Evolutionary conservation across 225 moss, liverwort and hornwort genomes (phyloP), one percentile per base, ranked within the genome.

Genomic region (Polytrichum formosum): DNA sequence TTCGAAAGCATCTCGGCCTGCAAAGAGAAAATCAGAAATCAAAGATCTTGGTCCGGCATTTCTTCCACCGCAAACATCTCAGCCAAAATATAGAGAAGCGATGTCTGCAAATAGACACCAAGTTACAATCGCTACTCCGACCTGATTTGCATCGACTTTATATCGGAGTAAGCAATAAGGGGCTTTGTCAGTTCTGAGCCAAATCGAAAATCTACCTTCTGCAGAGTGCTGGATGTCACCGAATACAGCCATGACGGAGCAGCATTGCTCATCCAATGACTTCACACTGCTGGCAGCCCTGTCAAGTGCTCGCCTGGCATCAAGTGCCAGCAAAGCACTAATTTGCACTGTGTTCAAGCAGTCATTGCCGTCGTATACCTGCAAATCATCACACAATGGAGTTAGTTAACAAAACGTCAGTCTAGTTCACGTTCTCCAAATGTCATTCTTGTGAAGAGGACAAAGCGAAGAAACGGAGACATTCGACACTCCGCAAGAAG

Each of bases 191-290:
- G 13, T 46, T 46, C 2, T 46, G 46, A 46, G 2, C 46, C 46
- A 16, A 46, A 46, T 46, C 46, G 13, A 13, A 46, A 46, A 46
- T 80, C 46, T 46, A 46, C 46, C 46, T 46, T 46, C 46, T 67
- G 77, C 28, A 33, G 82, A 86, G 64, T 91, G 93, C 58, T 88
- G 85, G 60, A 93, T 81, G 70, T 96, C 96, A 20, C 79, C 96
- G n/a, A 96, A 93, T 18, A 96, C 91, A 18, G 93, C 91, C 82
- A 88, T 81, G n/a, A 96, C 80, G 2, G 85, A 61, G 66, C 93
- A 93, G 71, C 96, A 96, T 70, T 88, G 88, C 53, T 86, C 84
- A 70, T 93, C 88, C 64, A 96, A 69, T 7, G 81, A 67, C 66
- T 80, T 82, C 6, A 96, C 83, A 28, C 65, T 69, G 56, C 85